Conservation (phyloP, 345 rosid species). For the Brassica cretica region DNA sequence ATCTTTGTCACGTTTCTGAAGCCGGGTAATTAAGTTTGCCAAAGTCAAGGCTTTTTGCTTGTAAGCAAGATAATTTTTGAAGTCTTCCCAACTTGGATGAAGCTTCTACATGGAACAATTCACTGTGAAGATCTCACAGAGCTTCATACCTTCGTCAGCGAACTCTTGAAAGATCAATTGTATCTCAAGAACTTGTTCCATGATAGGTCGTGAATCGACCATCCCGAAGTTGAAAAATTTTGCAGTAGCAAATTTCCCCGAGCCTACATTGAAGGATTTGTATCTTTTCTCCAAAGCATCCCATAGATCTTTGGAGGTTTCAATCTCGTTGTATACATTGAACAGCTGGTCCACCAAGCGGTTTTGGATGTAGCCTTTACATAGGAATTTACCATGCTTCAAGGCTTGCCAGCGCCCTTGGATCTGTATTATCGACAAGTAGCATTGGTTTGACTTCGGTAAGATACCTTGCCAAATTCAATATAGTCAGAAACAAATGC, state of each 20-base stretch:
- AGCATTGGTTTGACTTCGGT: neutral
- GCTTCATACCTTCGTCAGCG: neutral
- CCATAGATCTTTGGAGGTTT: neutral
- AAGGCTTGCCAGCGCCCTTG: neutral
- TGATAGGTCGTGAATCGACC: neutral
- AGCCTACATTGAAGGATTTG: neutral
- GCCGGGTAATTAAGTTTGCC: neutral
- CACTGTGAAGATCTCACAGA: neutral
- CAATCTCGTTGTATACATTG: neutral
- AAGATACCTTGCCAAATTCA: neutral
- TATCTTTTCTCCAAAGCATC: neutral
- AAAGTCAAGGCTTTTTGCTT: neutral
- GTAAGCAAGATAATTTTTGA: neutral
- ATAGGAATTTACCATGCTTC: neutral
- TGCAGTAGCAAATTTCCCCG: neutral
- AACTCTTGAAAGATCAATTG: neutral
- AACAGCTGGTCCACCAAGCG: neutral
- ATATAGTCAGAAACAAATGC: neutral
- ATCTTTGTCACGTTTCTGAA: neutral
- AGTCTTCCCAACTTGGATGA: neutral
- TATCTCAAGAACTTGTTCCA: neutral
- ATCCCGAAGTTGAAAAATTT: neutral
- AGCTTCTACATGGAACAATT: neutral
- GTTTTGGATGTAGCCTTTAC: neutral
- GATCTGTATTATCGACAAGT: neutral